phyloP scores from a whole-genome alignment of 495 filamentous ascomycete genomes.

The Trichoderma virens region DNA sequence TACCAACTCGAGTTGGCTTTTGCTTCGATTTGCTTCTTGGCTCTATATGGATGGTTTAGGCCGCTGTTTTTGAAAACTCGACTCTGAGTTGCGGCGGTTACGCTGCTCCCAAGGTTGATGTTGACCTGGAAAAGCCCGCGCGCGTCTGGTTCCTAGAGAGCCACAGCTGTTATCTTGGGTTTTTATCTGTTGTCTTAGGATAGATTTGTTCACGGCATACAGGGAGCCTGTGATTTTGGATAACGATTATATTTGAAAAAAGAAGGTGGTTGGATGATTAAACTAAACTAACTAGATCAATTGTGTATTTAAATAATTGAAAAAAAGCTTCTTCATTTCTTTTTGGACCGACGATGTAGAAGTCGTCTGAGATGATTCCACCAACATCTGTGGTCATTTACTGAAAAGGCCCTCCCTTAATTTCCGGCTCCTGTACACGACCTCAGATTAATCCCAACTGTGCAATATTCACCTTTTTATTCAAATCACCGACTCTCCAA shows the following conservation, averaged over 20 bases:
- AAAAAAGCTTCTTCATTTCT: not conserved
- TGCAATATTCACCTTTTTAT: too few species aligned
- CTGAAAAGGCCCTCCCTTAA: too few species aligned
- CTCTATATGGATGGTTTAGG: not conserved
- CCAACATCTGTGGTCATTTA: too few species aligned
- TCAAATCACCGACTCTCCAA: too few species aligned
- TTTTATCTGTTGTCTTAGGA: slow-evolving; percentile 1
- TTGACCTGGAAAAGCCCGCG: too few species aligned
- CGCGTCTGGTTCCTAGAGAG: not conserved
- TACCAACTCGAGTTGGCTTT: slow-evolving; percentile 18
- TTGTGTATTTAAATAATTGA: not conserved
- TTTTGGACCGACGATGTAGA: not conserved
- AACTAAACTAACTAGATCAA: not conserved
- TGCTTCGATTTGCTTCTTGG: slow-evolving; percentile 19
- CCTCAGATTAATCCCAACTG: too few species aligned
- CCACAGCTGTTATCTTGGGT: not conserved
- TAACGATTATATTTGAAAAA: slow-evolving; percentile 3
- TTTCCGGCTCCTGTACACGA: too few species aligned
- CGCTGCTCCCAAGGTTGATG: not conserved
- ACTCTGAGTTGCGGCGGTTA: not conserved
- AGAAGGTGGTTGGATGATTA: slow-evolving; percentile 2
- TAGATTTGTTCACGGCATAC: slow-evolving; percentile 4
- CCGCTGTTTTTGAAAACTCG: not conserved
- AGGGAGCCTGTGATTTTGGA: not conserved
- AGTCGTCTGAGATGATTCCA: not conserved